phyloP scores from a whole-genome alignment of 805 yeast species.

The Zygoascus bituminiphila region DNA sequence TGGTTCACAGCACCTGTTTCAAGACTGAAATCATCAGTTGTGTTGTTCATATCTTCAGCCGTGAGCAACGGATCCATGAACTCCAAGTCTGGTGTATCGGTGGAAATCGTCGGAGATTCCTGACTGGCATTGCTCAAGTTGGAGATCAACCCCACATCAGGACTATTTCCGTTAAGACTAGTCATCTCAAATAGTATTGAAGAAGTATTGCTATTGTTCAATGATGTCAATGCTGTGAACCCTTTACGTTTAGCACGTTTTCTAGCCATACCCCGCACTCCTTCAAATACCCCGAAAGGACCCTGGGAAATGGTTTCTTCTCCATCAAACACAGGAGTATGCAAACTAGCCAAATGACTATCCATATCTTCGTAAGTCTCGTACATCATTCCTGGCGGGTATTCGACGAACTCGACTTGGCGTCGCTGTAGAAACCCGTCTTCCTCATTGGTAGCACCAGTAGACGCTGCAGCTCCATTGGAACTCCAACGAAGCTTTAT shows the following conservation, averaged over 20 bases:
- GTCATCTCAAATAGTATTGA: too few relatives aligned
- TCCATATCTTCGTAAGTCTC: conserved; percentile 80
- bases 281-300: conserved; percentile 77
- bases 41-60: neutral
- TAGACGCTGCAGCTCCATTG: conserved; percentile 23
- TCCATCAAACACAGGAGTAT: conserved; percentile 36
- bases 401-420: conserved; percentile 46
- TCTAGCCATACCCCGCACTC: conserved; percentile 20
- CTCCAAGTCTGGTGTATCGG: neutral
- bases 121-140: neutral
- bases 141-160: neutral
- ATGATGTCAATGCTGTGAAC: neutral
- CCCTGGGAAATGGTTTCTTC: conserved; percentile 52
- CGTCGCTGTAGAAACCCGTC: conserved; percentile 52
- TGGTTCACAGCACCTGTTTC: neutral
- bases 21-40: neutral
- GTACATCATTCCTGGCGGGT: conserved; percentile 51
- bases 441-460: conserved; percentile 27
- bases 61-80: neutral
- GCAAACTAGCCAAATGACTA: conserved; percentile 49
- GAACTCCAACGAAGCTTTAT: conserved; percentile 65
- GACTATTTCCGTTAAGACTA: neutral
- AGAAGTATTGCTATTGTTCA: neutral
- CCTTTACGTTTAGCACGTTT: conserved; percentile 6
- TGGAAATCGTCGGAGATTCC: neutral